Percentiles rank a stretch among this genome's conserved stretches.
Evolutionary conservation across 2,329 filamentous ascomycete genomes (phyloP).

Genomic region (Endothia cerciana): DNA sequence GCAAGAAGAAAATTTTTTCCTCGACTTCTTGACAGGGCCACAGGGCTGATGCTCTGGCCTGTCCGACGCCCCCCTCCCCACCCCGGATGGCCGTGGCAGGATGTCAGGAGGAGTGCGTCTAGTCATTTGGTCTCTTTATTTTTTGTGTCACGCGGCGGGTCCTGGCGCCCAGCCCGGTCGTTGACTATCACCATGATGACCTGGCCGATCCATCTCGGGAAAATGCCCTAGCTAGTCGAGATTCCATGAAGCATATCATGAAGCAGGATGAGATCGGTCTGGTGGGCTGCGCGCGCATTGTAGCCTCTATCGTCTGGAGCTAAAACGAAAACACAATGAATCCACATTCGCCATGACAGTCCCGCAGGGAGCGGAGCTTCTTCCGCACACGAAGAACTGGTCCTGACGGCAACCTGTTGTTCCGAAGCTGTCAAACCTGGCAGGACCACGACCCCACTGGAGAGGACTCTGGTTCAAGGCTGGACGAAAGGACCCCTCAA

Average conservation of each 20-base stretch:
- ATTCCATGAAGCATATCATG: slow-evolving; percentile 11
- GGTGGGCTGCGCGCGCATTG: background rate
- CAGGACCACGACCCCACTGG: background rate
- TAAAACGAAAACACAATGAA: too few relatives aligned
- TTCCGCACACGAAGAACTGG: background rate
- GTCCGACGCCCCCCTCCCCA: background rate
- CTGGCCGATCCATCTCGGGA: slow-evolving; percentile 25
- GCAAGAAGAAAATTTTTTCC: background rate
- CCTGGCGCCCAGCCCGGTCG: background rate
- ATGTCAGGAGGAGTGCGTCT: slow-evolving; percentile 6
- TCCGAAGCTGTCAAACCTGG: background rate
- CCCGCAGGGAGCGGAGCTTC: background rate
- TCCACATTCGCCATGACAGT: background rate
- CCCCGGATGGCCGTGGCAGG: background rate
- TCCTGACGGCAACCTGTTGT: background rate
- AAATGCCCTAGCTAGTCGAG: slow-evolving; percentile 15
- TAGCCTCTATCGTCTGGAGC: background rate
- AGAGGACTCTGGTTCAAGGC: background rate
- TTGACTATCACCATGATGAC: slow-evolving; percentile 12
- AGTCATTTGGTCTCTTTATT: slow-evolving; percentile 10
- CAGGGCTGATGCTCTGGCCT: background rate
- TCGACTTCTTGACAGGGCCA: background rate
- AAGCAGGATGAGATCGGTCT: slow-evolving; percentile 16
- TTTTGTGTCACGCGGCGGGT: slow-evolving; percentile 6
- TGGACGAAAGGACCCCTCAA: background rate